A percentile compares a stretch with the other conserved stretches of the same genome.
These are phyloP conservation scores for Leucosporidium scottii DNA, from an alignment of 768 basidiomycete species.

Conservation along the genomic window DNA sequence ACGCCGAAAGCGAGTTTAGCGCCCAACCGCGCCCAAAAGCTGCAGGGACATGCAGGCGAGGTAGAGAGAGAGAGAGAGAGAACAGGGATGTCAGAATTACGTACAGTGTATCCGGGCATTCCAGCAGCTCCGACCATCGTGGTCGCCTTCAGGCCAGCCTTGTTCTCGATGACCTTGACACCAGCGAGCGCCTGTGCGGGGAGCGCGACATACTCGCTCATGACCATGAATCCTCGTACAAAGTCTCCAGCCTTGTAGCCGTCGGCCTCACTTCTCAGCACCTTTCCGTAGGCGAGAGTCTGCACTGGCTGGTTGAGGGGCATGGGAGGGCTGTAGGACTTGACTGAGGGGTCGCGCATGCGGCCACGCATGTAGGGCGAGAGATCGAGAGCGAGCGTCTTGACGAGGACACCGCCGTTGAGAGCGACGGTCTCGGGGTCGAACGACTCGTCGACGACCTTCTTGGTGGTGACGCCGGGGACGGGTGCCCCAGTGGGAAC, in stretches of 20 bases:
- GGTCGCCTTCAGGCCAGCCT: not conserved
- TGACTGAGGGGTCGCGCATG: not conserved
- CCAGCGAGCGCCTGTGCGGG: not conserved
- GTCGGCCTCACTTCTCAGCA: not conserved
- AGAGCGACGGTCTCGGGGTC: not conserved
- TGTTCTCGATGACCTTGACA: not conserved
- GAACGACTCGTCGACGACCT: conserved; percentile 3
- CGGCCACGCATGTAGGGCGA: not conserved
- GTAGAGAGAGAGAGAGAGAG: not conserved
- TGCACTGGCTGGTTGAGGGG: not conserved
- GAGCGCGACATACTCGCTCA: not conserved
- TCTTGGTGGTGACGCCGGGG: not conserved
- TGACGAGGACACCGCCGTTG: not conserved
- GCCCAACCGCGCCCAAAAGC: not conserved
- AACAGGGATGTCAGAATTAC: too few relatives aligned
- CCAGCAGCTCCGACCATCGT: not conserved
- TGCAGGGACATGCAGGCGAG: too few relatives aligned
- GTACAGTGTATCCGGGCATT: not conserved
- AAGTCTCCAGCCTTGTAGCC: not conserved
- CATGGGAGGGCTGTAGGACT: not conserved
- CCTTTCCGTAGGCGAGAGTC: not conserved
- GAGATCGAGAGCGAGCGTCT: not conserved
- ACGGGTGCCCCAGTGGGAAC: not conserved
- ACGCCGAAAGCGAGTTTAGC: not conserved
- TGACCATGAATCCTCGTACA: not conserved